Evolutionary conservation across 176 grass and related monocot genomes (phyloP).

Genomic region (Oryza officinalis): DNA sequence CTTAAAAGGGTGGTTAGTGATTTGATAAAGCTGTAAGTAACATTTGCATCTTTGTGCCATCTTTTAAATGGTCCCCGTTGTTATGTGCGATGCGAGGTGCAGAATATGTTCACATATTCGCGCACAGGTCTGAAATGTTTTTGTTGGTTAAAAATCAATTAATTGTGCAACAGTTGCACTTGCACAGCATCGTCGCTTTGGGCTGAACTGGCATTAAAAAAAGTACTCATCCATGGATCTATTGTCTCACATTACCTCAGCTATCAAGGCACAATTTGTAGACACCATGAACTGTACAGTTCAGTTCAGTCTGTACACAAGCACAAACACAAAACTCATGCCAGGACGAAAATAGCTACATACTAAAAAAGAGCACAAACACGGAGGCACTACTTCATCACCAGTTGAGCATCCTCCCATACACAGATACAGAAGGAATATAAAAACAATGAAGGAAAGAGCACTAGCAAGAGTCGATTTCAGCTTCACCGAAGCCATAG

Average conservation of each 20-base stretch:
- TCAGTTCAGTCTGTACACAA: too few relatives aligned
- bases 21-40: too few relatives aligned
- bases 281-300: not conserved
- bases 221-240: not conserved
- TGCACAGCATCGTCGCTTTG: not conserved
- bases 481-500: conserved; percentile 29
- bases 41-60: too few relatives aligned
- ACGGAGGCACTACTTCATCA: not conserved
- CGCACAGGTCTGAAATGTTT: too few relatives aligned
- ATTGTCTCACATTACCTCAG: not conserved
- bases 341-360: not conserved
- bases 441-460: not conserved
- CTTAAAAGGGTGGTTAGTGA: too few relatives aligned
- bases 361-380: not conserved
- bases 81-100: too few relatives aligned
- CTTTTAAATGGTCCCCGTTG: too few relatives aligned
- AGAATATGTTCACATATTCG: too few relatives aligned
- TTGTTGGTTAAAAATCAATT: conserved; percentile 52
- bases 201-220: not conserved
- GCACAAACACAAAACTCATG: not conserved
- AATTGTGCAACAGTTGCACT: not conserved
- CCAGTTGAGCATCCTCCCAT: not conserved
- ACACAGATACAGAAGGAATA: not conserved
- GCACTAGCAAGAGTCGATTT: not conserved
- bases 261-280: not conserved